phyloP scores from a whole-genome alignment of 345 rosid species.

The Populus euphratica region DNA sequence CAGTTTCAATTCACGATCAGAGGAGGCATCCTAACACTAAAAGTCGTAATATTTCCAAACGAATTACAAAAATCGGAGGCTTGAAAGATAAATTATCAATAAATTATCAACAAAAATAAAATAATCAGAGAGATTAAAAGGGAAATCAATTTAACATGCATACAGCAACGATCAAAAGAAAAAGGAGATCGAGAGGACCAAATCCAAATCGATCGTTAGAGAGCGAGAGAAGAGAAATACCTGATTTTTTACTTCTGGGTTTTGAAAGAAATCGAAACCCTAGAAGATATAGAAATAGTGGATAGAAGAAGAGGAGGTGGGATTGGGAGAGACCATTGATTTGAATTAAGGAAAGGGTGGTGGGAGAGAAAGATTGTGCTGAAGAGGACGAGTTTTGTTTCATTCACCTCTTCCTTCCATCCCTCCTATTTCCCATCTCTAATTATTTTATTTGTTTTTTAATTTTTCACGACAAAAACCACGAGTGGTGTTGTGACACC shows the following conservation, averaged over 20 bases:
- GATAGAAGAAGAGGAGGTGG: background rate
- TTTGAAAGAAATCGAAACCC: background rate
- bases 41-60: background rate
- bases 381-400: no score
- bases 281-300: background rate
- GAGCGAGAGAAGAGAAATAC: background rate
- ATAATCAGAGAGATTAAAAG: background rate
- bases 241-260: background rate
- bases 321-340: background rate
- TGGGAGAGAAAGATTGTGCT: background rate
- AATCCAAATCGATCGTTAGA: background rate
- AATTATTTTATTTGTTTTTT: no score
- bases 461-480: no score
- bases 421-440: no score
- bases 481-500: no score
- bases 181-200: background rate
- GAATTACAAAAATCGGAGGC: background rate
- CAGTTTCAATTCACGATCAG: background rate
- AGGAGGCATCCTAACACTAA: background rate
- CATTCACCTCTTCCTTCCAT: no score
- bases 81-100: background rate
- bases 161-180: background rate
- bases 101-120: background rate
- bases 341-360: background rate
- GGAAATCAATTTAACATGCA: background rate